phyloP scores from a whole-genome alignment of 805 yeast genomes.

The Wickerhamomyces bisporus region DNA sequence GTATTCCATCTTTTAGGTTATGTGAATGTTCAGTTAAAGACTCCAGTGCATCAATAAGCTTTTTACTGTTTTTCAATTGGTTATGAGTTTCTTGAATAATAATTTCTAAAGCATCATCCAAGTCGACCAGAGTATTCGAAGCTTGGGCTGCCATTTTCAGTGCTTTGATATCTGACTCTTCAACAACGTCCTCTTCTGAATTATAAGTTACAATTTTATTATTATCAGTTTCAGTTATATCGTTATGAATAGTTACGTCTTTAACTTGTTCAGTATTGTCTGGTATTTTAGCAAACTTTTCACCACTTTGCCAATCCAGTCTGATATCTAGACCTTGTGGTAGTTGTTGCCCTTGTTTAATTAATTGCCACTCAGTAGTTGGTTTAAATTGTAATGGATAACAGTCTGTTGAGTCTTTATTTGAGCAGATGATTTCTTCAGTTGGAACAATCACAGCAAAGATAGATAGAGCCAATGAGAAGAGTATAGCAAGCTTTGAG shows the following conservation, averaged over 20 bases:
- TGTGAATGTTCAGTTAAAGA: constrained; percentile 58
- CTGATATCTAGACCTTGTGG: constrained; percentile 73
- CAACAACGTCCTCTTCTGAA: constrained; percentile 13
- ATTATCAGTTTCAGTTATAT: constrained; percentile 11
- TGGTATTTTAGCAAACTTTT: constrained; percentile 61
- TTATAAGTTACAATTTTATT: constrained; percentile 11
- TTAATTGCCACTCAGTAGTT: constrained; percentile 59
- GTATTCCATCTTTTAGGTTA: constrained; percentile 56
- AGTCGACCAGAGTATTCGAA: constrained; percentile 13
- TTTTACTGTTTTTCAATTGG: background rate
- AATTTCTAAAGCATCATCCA: constrained; percentile 16
- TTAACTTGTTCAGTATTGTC: constrained; percentile 10
- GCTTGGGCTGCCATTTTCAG: constrained; percentile 22
- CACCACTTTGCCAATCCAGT: constrained; percentile 66
- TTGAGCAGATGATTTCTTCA: constrained; percentile 33
- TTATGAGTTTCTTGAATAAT: constrained; percentile 14
- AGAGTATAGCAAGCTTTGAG: background rate
- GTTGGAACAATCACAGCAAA: constrained; percentile 4
- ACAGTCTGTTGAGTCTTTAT: constrained; percentile 43
- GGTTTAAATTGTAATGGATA: constrained; percentile 65
- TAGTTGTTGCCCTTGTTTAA: constrained; percentile 66
- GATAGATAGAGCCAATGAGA: background rate
- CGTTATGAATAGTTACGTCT: constrained; percentile 6
- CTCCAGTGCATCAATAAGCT: constrained; percentile 25
- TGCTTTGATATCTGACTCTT: constrained; percentile 13